Evolutionary conservation across 768 basidiomycete species (phyloP).

Genomic region (Rhodotorula kratochvilovae): DNA sequence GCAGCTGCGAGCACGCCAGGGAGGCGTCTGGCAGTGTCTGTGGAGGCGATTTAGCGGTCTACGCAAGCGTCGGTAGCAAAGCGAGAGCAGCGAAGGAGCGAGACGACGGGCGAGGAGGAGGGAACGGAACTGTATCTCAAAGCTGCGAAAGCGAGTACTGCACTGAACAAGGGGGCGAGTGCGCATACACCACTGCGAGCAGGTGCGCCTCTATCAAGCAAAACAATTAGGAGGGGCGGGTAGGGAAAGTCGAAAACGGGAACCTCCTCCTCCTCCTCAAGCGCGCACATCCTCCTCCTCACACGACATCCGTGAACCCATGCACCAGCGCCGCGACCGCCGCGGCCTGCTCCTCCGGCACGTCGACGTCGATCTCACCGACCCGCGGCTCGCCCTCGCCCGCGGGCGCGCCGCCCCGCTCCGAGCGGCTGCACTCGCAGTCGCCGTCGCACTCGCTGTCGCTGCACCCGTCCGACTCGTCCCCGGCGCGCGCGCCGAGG

Average conservation of each 20-base stretch:
- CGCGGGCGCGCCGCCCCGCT: neutral
- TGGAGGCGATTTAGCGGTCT: no score
- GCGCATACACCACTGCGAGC: no score
- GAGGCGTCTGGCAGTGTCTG: no score
- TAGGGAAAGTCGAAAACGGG: neutral
- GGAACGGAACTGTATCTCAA: neutral
- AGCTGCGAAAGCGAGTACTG: no score
- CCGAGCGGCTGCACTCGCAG: constrained; percentile 12
- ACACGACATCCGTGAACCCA: neutral
- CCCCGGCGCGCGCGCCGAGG: neutral
- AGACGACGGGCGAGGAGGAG: neutral
- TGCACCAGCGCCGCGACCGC: constrained; percentile 21
- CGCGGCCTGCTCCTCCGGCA: constrained; percentile 17
- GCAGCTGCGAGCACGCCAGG: no score
- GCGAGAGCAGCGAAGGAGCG: no score
- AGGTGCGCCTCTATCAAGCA: no score
- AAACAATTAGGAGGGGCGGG: neutral
- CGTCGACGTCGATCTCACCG: neutral
- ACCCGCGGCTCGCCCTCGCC: no score
- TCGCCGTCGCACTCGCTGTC: constrained; percentile 17
- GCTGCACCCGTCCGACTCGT: constrained; percentile 4
- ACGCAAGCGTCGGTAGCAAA: no score
- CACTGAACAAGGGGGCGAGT: neutral
- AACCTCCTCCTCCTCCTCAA: neutral
- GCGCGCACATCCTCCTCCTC: no score